Percentiles rank a stretch among this genome's conserved stretches.
phyloP scores from a whole-genome alignment of 2,329 filamentous ascomycete species.

The Colletotrichum nymphaeae region DNA sequence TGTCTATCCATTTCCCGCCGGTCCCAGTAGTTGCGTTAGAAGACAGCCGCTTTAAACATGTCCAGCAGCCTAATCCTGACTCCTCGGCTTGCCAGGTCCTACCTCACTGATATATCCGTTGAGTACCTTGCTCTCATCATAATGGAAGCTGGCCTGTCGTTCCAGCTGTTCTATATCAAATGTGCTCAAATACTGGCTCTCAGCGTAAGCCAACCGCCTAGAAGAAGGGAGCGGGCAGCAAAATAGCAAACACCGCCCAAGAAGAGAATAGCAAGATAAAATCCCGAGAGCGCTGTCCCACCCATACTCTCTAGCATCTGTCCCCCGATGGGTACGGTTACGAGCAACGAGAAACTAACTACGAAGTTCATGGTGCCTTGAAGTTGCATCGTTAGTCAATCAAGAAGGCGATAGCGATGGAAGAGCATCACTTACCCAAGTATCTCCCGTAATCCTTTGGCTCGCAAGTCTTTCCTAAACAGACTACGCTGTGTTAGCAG shows the following conservation, averaged over 20 bases:
- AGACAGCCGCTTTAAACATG: too few relatives aligned
- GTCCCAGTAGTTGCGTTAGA: too few relatives aligned
- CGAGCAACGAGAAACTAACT: conserved; percentile 55
- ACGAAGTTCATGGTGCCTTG: conserved; percentile 59
- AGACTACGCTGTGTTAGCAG: conserved; percentile 44
- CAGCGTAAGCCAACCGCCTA: conserved; percentile 19
- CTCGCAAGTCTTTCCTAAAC: conserved; percentile 57
- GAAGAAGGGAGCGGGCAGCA: conserved; percentile 38
- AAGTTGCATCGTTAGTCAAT: rapidly evolving
- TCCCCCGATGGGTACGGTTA: conserved; percentile 58
- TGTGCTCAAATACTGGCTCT: conserved; percentile 18
- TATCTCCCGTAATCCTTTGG: conserved; percentile 59
- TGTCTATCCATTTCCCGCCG: too few relatives aligned
- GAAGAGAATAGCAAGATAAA: conserved; percentile 55
- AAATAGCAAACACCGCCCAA: conserved; percentile 47
- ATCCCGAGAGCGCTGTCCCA: conserved; percentile 55
- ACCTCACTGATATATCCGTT: neutral
- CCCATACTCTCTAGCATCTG: conserved; percentile 58
- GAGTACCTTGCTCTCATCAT: neutral
- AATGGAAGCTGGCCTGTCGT: neutral
- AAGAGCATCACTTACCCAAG: conserved; percentile 39
- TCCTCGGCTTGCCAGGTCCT: too few relatives aligned
- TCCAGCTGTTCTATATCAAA: too few relatives aligned
- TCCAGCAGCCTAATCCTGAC: too few relatives aligned
- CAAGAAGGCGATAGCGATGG: rapidly evolving